Percentiles rank a stretch among this genome's conserved stretches.
phyloP scores from a whole-genome alignment of 345 rosid genomes.

The Laguncularia racemosa region DNA sequence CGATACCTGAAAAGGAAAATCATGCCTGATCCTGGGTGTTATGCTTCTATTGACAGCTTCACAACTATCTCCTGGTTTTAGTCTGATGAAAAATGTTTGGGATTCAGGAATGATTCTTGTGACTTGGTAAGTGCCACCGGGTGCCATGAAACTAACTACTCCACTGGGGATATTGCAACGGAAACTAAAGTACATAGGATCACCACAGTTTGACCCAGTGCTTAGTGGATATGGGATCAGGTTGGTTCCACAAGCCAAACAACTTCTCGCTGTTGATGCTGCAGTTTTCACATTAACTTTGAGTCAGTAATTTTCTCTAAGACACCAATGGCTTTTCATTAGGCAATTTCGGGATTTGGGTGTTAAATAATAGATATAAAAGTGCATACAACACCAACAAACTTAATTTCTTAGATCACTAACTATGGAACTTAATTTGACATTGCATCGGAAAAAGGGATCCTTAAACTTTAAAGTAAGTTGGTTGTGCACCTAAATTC shows the following conservation, averaged over 20 bases:
- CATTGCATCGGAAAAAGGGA: too few species aligned
- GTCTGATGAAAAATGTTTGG: slow-evolving; percentile 24
- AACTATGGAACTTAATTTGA: too few species aligned
- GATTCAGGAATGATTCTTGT: slow-evolving; percentile 31
- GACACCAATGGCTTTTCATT: too few species aligned
- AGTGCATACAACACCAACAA: too few species aligned
- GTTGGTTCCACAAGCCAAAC: slow-evolving; percentile 41
- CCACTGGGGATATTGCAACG: slow-evolving; percentile 38
- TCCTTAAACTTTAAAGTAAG: too few species aligned
- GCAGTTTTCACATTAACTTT: slow-evolving; percentile 10
- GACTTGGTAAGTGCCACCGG: slow-evolving; percentile 25
- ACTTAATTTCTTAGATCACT: too few species aligned
- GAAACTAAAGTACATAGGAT: slow-evolving; percentile 43
- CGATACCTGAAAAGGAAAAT: slow-evolving; percentile 12
- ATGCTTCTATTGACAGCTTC: neutral
- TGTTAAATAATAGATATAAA: too few species aligned
- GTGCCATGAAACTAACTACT: slow-evolving; percentile 28
- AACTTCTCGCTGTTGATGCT: slow-evolving; percentile 37
- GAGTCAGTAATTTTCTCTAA: neutral
- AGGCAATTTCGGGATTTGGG: too few species aligned
- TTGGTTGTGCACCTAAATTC: too few species aligned
- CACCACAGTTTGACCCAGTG: slow-evolving; percentile 51
- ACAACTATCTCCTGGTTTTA: slow-evolving; percentile 12
- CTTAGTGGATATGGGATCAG: slow-evolving; percentile 58
- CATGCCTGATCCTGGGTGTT: slow-evolving; percentile 2